phyloP scores from a whole-genome alignment of 2,329 filamentous ascomycete genomes.

The Chaetomiaceae sp. region DNA sequence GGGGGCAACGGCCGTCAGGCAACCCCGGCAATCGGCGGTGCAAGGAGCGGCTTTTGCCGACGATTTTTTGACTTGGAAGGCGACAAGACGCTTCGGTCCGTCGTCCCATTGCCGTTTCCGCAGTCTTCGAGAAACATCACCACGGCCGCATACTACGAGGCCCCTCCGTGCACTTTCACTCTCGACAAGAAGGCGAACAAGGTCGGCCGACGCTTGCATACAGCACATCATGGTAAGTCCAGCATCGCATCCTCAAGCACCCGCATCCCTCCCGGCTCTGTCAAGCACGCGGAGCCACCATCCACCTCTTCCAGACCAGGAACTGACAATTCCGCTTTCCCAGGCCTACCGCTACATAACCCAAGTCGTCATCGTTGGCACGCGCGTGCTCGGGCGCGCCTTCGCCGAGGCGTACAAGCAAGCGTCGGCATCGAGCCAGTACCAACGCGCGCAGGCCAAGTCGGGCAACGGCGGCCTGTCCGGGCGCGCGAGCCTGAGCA shows the following conservation, averaged over 20 bases:
- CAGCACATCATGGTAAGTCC: slow-evolving; percentile 25
- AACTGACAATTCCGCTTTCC: background rate
- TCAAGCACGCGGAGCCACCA: background rate
- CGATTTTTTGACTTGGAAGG: slow-evolving; percentile 23
- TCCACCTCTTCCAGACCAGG: background rate
- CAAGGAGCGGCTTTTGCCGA: slow-evolving; percentile 11
- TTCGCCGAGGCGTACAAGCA: slow-evolving; percentile 95
- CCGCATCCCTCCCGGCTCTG: background rate
- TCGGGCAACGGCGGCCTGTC: slow-evolving; percentile 41
- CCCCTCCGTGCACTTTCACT: background rate
- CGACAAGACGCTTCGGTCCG: slow-evolving; percentile 1
- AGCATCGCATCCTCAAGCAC: background rate
- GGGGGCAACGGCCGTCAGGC: too few relatives aligned
- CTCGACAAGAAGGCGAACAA: slow-evolving; percentile 14
- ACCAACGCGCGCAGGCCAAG: slow-evolving; percentile 69
- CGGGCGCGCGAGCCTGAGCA: slow-evolving; percentile 46
- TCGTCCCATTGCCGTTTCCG: slow-evolving; percentile 18
- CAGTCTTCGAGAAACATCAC: slow-evolving; percentile 14
- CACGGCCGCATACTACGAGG: slow-evolving; percentile 5
- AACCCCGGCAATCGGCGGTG: slow-evolving; percentile 26
- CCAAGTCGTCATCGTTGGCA: slow-evolving; percentile 85
- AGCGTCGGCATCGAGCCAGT: slow-evolving; percentile 80
- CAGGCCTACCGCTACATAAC: slow-evolving; percentile 94
- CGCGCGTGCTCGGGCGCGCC: slow-evolving; percentile 86
- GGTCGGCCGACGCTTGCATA: slow-evolving; percentile 10